Conservation (phyloP, 2,329 filamentous ascomycete species). For the Botrytis aclada region DNA sequence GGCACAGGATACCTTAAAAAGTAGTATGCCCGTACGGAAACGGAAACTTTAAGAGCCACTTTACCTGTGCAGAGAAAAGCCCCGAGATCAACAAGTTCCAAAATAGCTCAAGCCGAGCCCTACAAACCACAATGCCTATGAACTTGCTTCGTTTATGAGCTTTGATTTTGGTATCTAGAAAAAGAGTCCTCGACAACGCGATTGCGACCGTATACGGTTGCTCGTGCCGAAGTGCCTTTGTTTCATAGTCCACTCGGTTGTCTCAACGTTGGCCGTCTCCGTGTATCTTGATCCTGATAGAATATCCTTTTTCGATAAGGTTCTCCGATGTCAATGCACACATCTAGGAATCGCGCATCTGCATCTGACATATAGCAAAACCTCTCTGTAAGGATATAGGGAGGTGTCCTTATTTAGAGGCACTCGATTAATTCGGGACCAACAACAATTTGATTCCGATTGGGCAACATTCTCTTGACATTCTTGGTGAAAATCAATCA, state of each 20-base stretch:
- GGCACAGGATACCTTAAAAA: background rate
- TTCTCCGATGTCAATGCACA: background rate
- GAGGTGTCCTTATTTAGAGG: no score
- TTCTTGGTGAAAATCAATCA: no score
- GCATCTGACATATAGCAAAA: conserved; percentile 5
- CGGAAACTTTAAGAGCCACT: background rate
- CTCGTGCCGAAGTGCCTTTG: conserved; percentile 12
- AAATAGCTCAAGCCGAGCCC: background rate
- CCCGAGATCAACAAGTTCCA: conserved; percentile 6
- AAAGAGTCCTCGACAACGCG: background rate
- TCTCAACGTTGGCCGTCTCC: background rate
- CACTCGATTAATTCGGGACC: no score
- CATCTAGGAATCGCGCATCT: background rate
- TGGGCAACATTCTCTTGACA: no score
- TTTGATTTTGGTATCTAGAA: background rate
- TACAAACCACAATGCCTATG: background rate
- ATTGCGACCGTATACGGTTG: conserved; percentile 5
- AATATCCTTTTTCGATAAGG: background rate
- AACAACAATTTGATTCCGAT: no score
- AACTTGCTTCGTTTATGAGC: background rate
- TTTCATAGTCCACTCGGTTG: background rate
- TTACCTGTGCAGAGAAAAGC: background rate
- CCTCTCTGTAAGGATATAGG: no score
- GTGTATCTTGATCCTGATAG: background rate
- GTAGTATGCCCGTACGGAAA: background rate